Conservation (phyloP, 805 yeast genomes). For the Teunomyces tritomae region DNA sequence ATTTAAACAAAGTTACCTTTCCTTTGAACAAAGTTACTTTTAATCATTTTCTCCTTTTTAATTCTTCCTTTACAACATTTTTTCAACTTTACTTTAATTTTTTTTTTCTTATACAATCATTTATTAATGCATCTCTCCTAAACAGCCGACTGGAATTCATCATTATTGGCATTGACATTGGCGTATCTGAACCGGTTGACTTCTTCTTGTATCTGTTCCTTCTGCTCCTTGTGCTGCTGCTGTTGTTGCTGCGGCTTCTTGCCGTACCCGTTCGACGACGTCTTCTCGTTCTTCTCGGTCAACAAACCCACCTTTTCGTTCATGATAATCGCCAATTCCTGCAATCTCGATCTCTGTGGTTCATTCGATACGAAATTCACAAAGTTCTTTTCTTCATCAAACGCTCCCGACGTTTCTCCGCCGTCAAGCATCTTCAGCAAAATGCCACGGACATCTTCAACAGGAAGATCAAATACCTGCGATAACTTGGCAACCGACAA, state of each 20-base stretch:
- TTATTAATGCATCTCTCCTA: conserved; percentile 10
- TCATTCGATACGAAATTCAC: conserved; percentile 66
- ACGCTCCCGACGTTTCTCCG: conserved; percentile 73
- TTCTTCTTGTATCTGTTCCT: conserved; percentile 35
- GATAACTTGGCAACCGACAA: conserved; percentile 68
- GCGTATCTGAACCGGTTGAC: conserved; percentile 44
- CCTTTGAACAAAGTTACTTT: no score
- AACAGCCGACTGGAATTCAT: conserved; percentile 39
- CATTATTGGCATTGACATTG: conserved; percentile 42
- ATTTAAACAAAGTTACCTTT: no score
- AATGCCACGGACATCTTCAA: conserved; percentile 55
- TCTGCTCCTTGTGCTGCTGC: conserved; percentile 16
- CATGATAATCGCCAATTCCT: conserved; percentile 80
- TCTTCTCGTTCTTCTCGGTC: conserved; percentile 81
- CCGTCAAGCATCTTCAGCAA: conserved; percentile 72
- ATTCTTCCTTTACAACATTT: no score
- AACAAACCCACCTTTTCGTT: conserved; percentile 77
- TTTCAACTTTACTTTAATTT: no score
- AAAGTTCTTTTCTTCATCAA: conserved; percentile 63
- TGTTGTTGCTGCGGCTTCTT: conserved; percentile 34
- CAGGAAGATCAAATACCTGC: conserved; percentile 60
- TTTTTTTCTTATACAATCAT: background rate
- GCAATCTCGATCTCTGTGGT: conserved; percentile 78
- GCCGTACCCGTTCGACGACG: conserved; percentile 71
- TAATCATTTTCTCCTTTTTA: no score